Evolutionary conservation across 1,284 basidiomycete species (phyloP).

Genomic region (Uromyces viciae-fabae): DNA sequence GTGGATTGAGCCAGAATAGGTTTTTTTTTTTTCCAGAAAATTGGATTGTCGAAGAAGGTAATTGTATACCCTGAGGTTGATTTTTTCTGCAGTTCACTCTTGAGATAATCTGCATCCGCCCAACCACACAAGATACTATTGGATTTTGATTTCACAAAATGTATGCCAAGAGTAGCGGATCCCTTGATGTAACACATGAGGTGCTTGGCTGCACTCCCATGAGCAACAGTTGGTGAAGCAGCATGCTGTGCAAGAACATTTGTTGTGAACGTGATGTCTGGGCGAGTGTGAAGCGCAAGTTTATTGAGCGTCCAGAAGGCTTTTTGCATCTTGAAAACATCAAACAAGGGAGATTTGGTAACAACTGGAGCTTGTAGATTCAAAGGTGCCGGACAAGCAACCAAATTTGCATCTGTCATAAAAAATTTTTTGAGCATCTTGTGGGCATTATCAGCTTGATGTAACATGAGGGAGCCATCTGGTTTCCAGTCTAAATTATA

Average conservation of each 20-base stretch:
- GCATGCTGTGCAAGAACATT: background rate
- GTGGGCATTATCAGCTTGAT: background rate
- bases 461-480: background rate
- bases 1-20: too few species aligned
- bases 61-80: background rate
- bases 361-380: background rate
- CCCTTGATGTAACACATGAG: background rate
- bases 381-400: background rate
- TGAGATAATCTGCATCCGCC: background rate
- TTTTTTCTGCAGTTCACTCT: background rate
- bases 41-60: background rate
- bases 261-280: background rate
- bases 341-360: background rate
- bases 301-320: background rate
- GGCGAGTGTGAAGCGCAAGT: background rate
- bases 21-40: slow-evolving; percentile 14
- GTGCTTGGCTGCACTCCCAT: background rate
- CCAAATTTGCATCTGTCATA: background rate
- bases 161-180: background rate
- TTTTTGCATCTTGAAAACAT: background rate
- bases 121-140: background rate
- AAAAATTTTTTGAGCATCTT: slow-evolving; percentile 1
- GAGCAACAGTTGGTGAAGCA: background rate
- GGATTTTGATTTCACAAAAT: background rate
- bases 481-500: background rate